Percentiles rank a stretch among this genome's conserved stretches.
These are phyloP conservation scores for Amanita polypyramis DNA, from an alignment of 768 basidiomycete species.

Conservation along the genomic window DNA sequence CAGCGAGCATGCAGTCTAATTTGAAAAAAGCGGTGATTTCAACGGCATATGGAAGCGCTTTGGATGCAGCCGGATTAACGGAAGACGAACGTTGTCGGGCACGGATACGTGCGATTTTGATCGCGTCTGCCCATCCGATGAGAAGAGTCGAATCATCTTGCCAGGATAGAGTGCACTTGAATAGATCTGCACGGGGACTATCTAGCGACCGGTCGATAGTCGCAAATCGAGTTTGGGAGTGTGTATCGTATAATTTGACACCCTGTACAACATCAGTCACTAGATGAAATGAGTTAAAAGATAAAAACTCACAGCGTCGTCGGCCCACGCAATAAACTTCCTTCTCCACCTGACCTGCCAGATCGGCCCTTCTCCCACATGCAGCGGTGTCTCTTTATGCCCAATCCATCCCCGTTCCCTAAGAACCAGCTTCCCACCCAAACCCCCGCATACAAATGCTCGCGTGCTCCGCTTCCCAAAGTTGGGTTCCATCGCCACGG, in stretches of 20 bases:
- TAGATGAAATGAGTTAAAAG: neutral
- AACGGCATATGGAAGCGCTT: slow-evolving; percentile 52
- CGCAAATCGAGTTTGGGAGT: slow-evolving; percentile 65
- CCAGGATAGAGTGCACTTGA: slow-evolving; percentile 89
- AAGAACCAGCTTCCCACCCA: slow-evolving; percentile 79
- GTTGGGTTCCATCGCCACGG: slow-evolving; percentile 82
- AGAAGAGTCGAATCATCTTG: slow-evolving; percentile 86
- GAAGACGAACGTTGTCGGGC: slow-evolving; percentile 39
- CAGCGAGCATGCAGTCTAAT: slow-evolving; percentile 91
- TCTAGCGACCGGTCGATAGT: slow-evolving; percentile 76
- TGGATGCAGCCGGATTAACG: slow-evolving; percentile 29
- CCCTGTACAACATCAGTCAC: slow-evolving; percentile 40
- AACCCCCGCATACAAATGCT: slow-evolving; percentile 83
- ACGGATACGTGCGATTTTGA: slow-evolving; percentile 82
- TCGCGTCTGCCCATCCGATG: slow-evolving; percentile 88
- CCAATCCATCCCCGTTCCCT: slow-evolving; percentile 97
- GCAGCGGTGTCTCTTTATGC: slow-evolving; percentile 78
- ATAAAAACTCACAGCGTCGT: slow-evolving; percentile 51
- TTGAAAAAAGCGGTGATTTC: slow-evolving; percentile 91
- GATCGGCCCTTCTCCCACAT: slow-evolving; percentile 85
- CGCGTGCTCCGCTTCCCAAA: slow-evolving; percentile 73
- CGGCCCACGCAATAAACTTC: slow-evolving; percentile 90
- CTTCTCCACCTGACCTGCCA: slow-evolving; percentile 88
- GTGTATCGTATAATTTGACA: slow-evolving; percentile 86
- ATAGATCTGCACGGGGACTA: slow-evolving; percentile 87